Evolutionary conservation across 192 early-diverging fungal species (phyloP), one percentile per base, ranked within the genome.

Genomic region (Jimgerdemannia lactiflua): DNA sequence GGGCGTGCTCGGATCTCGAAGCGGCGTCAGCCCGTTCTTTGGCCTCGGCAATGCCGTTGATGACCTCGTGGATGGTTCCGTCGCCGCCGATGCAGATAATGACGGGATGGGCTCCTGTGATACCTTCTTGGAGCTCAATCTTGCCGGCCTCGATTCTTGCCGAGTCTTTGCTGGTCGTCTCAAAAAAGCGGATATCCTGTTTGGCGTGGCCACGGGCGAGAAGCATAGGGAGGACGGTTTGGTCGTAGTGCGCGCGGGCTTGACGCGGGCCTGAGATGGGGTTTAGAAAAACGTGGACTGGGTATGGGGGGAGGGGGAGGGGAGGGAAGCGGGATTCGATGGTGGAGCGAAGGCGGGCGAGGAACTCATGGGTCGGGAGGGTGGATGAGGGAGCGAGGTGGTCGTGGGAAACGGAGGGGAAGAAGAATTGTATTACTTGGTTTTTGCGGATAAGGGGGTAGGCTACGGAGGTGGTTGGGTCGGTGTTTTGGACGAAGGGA

Each of bases 41-140:
- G 3, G 76, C 71, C n/a, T 83, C 78, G 39, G 78, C 65, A 3
- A 87, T 66, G 4, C 86, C 86, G 71, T 87, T 87, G 63, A 87
- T 70, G 3, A 87, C 68, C 41, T 87, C 86, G 64, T 87, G 86
- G 4, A 87, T 54, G 2, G 83, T 82, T 4, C 86, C 86, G 74
- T 87, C 86, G 0, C 86, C 86, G 20, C 86, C 86, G 2, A 87
- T 69, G 72, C 82, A 79, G 42, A 87, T 81, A 7, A 87, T 44
- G 10, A 85, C 77, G 2, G 75, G 8, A 4, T 39, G 59, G 18
- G n/a, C 10, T n/a, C 69, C 18, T 18, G 67, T 39, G 40, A 39
- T 68, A 19, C 65, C 66, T 40, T 70, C 70, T n/a, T 54, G 64
- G 43, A 75, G 71, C 18, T 80, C 78, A 4, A 85, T 70, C 3